phyloP scores from a whole-genome alignment of 768 basidiomycete species.

The Hygrophorus pudorinus region DNA sequence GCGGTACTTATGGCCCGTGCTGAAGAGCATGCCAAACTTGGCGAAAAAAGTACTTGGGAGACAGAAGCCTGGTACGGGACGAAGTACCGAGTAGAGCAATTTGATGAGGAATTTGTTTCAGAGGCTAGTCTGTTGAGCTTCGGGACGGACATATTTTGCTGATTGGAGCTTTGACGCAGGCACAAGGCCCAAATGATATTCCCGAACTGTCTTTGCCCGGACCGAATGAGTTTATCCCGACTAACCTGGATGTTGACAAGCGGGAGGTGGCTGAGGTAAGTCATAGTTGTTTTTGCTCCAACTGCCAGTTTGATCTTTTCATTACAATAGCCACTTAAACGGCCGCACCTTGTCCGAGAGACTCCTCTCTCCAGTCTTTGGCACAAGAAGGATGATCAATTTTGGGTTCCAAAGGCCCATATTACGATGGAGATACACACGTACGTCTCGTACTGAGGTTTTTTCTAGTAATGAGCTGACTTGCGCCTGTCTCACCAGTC shows the following conservation, averaged over 20 bases:
- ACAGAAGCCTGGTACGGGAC: conserved; percentile 93
- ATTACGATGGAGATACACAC: conserved; percentile 68
- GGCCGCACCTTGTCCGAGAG: conserved; percentile 70
- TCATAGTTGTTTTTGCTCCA: neutral
- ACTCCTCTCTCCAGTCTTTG: conserved; percentile 68
- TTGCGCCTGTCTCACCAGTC: conserved; percentile 25
- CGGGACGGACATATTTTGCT: neutral
- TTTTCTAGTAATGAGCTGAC: conserved; percentile 1
- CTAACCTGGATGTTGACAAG: conserved; percentile 76
- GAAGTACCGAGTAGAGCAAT: conserved; percentile 64
- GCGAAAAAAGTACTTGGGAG: conserved; percentile 41
- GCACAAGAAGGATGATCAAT: conserved; percentile 96
- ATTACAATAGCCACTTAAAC: conserved; percentile 48
- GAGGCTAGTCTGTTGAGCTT: conserved; percentile 25
- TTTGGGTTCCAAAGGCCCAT: conserved; percentile 89
- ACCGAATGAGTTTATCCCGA: conserved; percentile 87
- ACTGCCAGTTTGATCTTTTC: conserved; percentile 6
- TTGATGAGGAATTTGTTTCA: conserved; percentile 52
- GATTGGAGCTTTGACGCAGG: conserved; percentile 30
- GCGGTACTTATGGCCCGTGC: conserved; percentile 75
- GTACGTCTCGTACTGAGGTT: conserved; percentile 25
- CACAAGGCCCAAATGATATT: conserved; percentile 52
- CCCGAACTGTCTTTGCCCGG: conserved; percentile 68
- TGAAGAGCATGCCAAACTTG: conserved; percentile 45
- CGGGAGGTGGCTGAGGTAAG: conserved; percentile 53